A percentile compares a stretch with the other conserved stretches of the same genome.
Evolutionary conservation across 164 flowering plant genomes (phyloP).

Genomic region (Vitis labrusca): DNA sequence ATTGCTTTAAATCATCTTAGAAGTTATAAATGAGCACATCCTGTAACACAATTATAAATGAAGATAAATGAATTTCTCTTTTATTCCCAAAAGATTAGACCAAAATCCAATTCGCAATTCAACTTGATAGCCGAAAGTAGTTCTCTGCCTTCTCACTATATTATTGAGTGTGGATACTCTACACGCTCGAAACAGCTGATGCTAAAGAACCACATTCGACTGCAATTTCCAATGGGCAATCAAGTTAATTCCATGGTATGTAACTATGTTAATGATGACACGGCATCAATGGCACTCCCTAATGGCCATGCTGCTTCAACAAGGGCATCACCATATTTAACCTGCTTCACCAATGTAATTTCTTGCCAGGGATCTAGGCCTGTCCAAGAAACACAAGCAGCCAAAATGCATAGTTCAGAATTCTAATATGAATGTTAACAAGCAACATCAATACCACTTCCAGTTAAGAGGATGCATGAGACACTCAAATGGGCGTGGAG

Average conservation of each 20-base stretch:
- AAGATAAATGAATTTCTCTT: slow-evolving; percentile 7
- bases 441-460: neutral
- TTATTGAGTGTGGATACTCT: neutral
- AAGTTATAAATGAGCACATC: neutral
- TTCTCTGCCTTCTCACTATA: neutral
- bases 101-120: slow-evolving; percentile 4
- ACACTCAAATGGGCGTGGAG: neutral
- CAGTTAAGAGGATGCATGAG: too few relatives aligned
- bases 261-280: slow-evolving; percentile 37
- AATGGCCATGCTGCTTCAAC: slow-evolving; percentile 99
- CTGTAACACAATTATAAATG: slow-evolving; percentile 8
- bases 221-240: neutral
- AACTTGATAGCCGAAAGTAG: neutral
- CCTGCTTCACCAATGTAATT: slow-evolving; percentile 84
- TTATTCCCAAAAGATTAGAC: slow-evolving; percentile 8
- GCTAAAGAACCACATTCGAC: neutral
- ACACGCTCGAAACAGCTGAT: neutral
- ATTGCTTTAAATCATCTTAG: slow-evolving; percentile 10
- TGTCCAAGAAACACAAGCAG: slow-evolving; percentile 23
- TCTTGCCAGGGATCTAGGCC: slow-evolving; percentile 79
- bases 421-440: neutral
- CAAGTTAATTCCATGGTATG: neutral
- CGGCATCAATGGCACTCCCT: slow-evolving; percentile 93
- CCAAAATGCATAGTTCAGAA: neutral
- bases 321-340: slow-evolving; percentile 50